Percentiles rank a stretch among this genome's conserved stretches.
Evolutionary conservation across 2,329 filamentous ascomycete genomes (phyloP).

Genomic region (Magnaporthiopsis rhizophila): DNA sequence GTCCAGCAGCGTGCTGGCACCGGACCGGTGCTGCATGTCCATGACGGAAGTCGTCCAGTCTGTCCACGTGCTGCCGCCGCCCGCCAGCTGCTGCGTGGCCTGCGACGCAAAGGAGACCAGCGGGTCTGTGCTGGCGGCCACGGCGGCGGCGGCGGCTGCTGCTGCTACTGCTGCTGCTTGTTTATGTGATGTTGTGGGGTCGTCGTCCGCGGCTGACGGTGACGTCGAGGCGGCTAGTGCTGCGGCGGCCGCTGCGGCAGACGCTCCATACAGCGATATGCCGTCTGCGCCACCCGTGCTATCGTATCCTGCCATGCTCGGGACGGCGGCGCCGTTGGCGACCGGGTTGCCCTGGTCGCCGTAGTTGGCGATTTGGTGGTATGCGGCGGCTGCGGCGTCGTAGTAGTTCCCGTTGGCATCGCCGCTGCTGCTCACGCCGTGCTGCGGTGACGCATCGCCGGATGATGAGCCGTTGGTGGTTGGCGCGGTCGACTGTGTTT

Average conservation of each 20-base stretch:
- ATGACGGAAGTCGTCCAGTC: conserved; percentile 46
- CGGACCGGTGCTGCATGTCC: conserved; percentile 40
- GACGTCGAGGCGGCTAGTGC: conserved; percentile 10
- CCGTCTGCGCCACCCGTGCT: background rate
- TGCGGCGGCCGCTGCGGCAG: conserved; percentile 1
- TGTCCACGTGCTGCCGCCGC: conserved; percentile 32
- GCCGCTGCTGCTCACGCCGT: background rate
- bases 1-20: conserved; percentile 39
- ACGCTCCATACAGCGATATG: conserved; percentile 8
- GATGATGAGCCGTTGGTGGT: conserved; percentile 11
- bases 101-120: conserved; percentile 32
- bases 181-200: background rate
- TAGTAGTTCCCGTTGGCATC: conserved; percentile 16
- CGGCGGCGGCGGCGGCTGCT: too few relatives aligned
- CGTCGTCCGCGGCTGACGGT: conserved; percentile 10
- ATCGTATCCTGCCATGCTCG: background rate
- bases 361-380: background rate
- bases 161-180: background rate
- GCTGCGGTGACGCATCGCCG: background rate
- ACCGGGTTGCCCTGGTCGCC: background rate
- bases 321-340: background rate
- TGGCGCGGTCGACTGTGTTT: background rate
- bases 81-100: conserved; percentile 25
- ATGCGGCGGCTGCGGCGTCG: conserved; percentile 10
- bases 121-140: conserved; percentile 20